These are phyloP conservation scores for Nannizzia gypsea DNA, from an alignment of 2,329 filamentous ascomycete genomes.

Conservation along the genomic window DNA sequence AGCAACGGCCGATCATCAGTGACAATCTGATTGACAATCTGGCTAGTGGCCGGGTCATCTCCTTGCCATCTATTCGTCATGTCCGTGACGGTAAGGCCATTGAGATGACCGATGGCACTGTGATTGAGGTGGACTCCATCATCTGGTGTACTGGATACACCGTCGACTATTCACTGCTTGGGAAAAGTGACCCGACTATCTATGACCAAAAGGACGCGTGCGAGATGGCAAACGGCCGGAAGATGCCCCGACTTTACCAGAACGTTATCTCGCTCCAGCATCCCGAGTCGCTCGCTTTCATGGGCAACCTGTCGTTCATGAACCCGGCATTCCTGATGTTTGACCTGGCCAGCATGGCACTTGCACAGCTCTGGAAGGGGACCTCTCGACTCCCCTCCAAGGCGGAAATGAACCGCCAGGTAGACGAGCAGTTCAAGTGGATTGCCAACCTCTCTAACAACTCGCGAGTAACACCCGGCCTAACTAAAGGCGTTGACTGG, in stretches of 20 bases:
- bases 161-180: neutral
- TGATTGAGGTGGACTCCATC: neutral
- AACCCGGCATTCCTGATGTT: conserved; percentile 20
- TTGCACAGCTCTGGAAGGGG: conserved; percentile 25
- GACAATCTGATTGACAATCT: conserved; percentile 1
- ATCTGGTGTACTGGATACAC: conserved; percentile 2
- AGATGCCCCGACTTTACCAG: conserved; percentile 21
- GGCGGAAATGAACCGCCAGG: conserved; percentile 19
- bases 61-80: neutral
- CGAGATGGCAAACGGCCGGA: conserved; percentile 7
- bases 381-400: conserved; percentile 17
- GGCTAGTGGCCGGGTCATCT: neutral
- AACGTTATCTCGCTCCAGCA: conserved; percentile 23
- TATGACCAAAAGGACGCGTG: neutral
- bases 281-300: conserved; percentile 23
- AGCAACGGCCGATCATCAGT: neutral
- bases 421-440: conserved; percentile 12
- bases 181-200: neutral
- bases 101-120: conserved; percentile 1
- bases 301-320: conserved; percentile 18
- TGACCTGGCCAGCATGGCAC: conserved; percentile 22
- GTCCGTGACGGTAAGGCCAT: neutral
- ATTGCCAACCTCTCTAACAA: conserved; percentile 10
- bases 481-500: conserved; percentile 15
- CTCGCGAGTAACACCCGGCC: conserved; percentile 12